phyloP scores from a whole-genome alignment of 768 basidiomycete species.

The Mycena amicta region DNA sequence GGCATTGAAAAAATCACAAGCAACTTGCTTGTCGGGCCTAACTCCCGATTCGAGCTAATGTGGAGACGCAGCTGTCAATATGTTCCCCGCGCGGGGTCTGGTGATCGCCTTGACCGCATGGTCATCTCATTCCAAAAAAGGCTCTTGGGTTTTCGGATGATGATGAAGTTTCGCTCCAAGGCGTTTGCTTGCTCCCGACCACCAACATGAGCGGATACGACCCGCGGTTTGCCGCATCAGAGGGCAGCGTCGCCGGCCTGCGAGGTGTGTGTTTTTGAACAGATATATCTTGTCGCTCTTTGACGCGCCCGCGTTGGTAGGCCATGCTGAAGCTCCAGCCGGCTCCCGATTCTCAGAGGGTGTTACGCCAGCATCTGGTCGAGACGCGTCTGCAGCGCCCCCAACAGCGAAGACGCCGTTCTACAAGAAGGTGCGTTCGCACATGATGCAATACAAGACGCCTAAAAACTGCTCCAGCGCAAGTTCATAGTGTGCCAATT shows the following conservation, averaged over 20 bases:
- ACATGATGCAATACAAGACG: too few species aligned
- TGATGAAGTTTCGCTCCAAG: constrained; percentile 12
- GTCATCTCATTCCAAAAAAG: neutral
- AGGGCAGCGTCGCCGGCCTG: constrained; percentile 21
- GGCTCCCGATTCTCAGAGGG: constrained; percentile 20
- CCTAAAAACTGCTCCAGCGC: too few species aligned
- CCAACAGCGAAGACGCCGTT: constrained; percentile 22
- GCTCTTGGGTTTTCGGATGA: constrained; percentile 3
- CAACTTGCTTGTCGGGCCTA: too few species aligned
- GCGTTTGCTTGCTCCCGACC: neutral
- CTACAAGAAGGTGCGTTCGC: neutral
- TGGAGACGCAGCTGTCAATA: too few species aligned
- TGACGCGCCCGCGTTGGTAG: neutral
- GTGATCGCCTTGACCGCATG: neutral
- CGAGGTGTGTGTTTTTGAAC: constrained; percentile 14
- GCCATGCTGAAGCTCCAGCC: constrained; percentile 18
- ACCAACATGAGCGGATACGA: neutral
- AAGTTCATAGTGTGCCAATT: constrained; percentile 65
- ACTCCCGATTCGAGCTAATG: too few species aligned
- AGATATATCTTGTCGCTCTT: neutral
- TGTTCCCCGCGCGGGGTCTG: too few species aligned
- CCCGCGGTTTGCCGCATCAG: neutral
- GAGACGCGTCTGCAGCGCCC: constrained; percentile 20
- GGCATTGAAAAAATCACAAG: too few species aligned
- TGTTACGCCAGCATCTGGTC: constrained; percentile 2